Conservation (phyloP, 495 filamentous ascomycete genomes). For the Articulospora tetracladia region DNA sequence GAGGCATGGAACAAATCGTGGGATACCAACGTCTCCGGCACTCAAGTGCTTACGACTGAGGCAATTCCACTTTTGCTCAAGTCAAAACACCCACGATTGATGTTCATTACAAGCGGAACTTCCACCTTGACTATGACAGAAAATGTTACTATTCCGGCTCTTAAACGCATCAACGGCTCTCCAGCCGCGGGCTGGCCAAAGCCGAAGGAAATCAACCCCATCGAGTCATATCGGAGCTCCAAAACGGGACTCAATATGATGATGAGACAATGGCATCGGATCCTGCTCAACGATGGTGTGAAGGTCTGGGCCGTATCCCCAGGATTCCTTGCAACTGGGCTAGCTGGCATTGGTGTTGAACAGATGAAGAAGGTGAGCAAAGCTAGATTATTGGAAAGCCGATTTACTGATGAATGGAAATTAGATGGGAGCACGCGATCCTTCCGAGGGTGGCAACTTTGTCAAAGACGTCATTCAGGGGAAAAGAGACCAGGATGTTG, state of each 20-base stretch:
- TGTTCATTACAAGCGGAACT: conserved; percentile 47
- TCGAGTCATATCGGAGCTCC: conserved; percentile 42
- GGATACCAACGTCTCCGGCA: conserved; percentile 51
- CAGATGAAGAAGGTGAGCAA: conserved; percentile 9
- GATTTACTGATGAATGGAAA: neutral
- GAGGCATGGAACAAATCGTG: conserved; percentile 48
- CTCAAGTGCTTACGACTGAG: conserved; percentile 41
- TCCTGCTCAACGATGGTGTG: conserved; percentile 52
- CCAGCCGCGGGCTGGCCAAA: conserved; percentile 47
- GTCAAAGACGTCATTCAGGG: conserved; percentile 9
- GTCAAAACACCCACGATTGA: conserved; percentile 37
- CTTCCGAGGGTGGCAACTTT: conserved; percentile 8
- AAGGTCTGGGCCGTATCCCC: conserved; percentile 54
- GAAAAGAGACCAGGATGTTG: conserved; percentile 8
- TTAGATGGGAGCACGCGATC: conserved; percentile 12
- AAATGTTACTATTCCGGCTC: conserved; percentile 23
- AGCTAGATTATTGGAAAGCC: neutral
- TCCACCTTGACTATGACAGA: conserved; percentile 34
- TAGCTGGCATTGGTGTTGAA: conserved; percentile 24
- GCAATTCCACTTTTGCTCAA: conserved; percentile 42
- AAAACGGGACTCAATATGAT: conserved; percentile 65
- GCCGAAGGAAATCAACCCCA: conserved; percentile 8
- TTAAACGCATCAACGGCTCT: conserved; percentile 24
- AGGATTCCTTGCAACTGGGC: conserved; percentile 51
- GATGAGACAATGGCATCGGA: conserved; percentile 50